Evolutionary conservation across 441 rosid genomes (phyloP).

Genomic region (Euphorbia celastroides): DNA sequence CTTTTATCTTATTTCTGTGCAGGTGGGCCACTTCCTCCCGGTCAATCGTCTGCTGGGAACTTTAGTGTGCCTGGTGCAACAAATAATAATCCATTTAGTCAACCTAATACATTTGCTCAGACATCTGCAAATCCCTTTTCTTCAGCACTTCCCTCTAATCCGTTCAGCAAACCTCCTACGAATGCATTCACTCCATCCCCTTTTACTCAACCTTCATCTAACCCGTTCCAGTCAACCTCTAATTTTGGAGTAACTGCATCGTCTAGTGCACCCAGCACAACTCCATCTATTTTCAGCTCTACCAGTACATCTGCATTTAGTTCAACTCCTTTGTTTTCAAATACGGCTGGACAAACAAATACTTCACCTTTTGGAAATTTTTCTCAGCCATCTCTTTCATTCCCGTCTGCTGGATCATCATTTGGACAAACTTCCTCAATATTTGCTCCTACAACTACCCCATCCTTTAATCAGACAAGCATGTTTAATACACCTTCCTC

Average conservation of each 20-base stretch:
- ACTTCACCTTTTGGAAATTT: constrained; percentile 44
- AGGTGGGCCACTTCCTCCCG: constrained; percentile 72
- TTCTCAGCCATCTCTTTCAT: constrained; percentile 54
- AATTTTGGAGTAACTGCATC: constrained; percentile 41
- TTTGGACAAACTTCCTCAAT: constrained; percentile 29
- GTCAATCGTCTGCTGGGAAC: constrained; percentile 52
- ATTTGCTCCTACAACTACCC: constrained; percentile 40
- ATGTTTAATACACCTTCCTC: constrained; percentile 50
- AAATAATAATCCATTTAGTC: constrained; percentile 47
- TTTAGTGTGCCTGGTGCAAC: constrained; percentile 39
- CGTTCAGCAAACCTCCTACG: constrained; percentile 44
- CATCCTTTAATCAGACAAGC: constrained; percentile 41
- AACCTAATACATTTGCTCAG: constrained; percentile 44
- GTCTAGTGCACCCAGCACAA: constrained; percentile 32
- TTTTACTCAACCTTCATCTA: constrained; percentile 43
- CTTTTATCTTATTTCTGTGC: constrained; percentile 19
- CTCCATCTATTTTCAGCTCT: constrained; percentile 44
- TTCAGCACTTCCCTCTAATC: constrained; percentile 37
- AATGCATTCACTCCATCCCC: constrained; percentile 37
- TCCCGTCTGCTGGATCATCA: constrained; percentile 32
- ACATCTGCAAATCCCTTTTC: constrained; percentile 54
- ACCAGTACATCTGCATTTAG: constrained; percentile 43
- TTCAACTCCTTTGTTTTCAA: constrained; percentile 53
- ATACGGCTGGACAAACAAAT: constrained; percentile 40
- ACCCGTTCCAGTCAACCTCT: constrained; percentile 48